These are phyloP conservation scores for Talaromyces piceae DNA, from an alignment of 2,329 filamentous ascomycete genomes.

Conservation along the genomic window DNA sequence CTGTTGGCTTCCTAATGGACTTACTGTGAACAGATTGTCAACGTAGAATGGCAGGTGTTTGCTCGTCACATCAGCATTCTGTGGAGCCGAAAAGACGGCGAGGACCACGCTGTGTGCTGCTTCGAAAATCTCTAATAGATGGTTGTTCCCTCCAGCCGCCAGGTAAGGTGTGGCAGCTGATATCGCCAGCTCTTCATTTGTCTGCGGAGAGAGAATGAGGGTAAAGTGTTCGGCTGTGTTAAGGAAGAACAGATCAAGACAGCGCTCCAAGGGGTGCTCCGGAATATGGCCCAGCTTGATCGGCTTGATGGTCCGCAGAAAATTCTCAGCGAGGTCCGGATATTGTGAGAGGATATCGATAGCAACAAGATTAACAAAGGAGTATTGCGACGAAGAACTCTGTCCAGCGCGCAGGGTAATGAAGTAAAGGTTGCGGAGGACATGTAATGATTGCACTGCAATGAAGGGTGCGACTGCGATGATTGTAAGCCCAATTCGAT, in stretches of 20 bases:
- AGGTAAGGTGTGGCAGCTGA: conserved; percentile 70
- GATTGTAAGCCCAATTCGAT: conserved; percentile 1
- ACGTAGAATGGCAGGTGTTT: conserved; percentile 76
- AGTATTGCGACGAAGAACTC: conserved; percentile 72
- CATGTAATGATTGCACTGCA: conserved; percentile 63
- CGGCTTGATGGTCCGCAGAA: conserved; percentile 58
- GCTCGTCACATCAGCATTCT: conserved; percentile 63
- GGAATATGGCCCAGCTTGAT: conserved; percentile 50
- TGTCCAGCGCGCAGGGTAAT: conserved; percentile 68
- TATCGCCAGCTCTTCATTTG: conserved; percentile 66
- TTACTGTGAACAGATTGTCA: conserved; percentile 62
- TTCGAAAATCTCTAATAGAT: conserved; percentile 69
- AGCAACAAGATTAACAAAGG: conserved; percentile 72
- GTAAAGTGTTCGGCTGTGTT: conserved; percentile 81
- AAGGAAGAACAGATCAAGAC: conserved; percentile 79
- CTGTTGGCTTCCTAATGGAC: conserved; percentile 10
- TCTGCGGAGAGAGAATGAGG: conserved; percentile 56
- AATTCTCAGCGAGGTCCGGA: conserved; percentile 55
- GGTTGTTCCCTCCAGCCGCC: conserved; percentile 47
- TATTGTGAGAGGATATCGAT: conserved; percentile 75
- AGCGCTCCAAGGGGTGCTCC: conserved; percentile 59
- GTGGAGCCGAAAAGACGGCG: conserved; percentile 70
- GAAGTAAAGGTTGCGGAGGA: conserved; percentile 72
- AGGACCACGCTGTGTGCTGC: conserved; percentile 77
- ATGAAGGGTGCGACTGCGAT: conserved; percentile 54